Evolutionary conservation across 179 eudicot species (phyloP).

Genomic region (Beta corolliflora): DNA sequence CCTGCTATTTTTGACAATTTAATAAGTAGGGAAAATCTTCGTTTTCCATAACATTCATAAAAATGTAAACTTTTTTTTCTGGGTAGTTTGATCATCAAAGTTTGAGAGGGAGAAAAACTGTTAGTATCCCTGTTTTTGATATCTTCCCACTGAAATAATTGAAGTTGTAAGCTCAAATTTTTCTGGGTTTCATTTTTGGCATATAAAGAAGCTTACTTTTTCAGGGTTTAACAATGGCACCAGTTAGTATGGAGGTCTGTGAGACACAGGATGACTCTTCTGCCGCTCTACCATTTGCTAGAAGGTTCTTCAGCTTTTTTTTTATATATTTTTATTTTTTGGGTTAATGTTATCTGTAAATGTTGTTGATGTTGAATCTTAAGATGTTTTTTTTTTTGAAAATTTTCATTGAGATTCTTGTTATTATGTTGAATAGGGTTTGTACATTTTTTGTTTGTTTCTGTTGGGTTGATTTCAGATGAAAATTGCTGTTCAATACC

Average conservation of each 20-base stretch:
- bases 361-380: background rate
- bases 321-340: background rate
- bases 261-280: conserved; percentile 13
- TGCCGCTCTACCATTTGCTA: conserved; percentile 29
- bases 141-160: background rate
- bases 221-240: conserved; percentile 14
- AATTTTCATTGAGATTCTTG: background rate
- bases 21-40: background rate
- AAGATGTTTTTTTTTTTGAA: background rate
- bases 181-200: background rate
- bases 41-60: background rate
- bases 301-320: conserved; percentile 26
- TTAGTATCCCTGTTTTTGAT: background rate
- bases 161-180: background rate
- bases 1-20: background rate
- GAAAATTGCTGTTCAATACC: background rate
- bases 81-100: background rate
- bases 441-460: background rate
- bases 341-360: background rate
- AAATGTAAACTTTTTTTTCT: background rate
- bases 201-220: background rate
- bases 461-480: background rate
- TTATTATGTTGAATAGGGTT: background rate
- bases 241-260: conserved; percentile 19
- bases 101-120: background rate